Evolutionary conservation across 2,329 filamentous ascomycete genomes (phyloP), one percentile per base, ranked within the genome.

Genomic region (Boeremia lycopersici): DNA sequence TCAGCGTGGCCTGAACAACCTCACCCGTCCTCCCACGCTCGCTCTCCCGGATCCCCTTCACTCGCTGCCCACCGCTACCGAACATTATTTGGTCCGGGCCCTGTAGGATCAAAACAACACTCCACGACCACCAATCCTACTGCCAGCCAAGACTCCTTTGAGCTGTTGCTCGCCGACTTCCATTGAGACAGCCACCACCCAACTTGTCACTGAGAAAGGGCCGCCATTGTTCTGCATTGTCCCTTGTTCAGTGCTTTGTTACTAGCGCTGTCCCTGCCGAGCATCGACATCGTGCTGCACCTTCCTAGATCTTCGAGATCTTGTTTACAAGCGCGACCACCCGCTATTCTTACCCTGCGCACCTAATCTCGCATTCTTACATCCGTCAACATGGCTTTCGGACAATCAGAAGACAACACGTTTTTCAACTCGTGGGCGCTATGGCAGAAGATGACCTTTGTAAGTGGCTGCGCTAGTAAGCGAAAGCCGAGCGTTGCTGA

Each of bases 391-490:
- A 67, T 67, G 64, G 57, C 13, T 43, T 66, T 65, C 41, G 62
- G 61, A 49, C 35, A 62, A 13, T 65, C 58, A 43, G 71, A 71
- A 56, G 65, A 63, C 57, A 69, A 71, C 19, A 57, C 56, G 33
- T 81, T 81, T 71, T 82, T 81, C 63, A 68, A 56, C 17, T 72
- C 61, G 44, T 96, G 91, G 92, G 79, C 84, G 64, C 78, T 95
- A 67, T 96, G 92, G 92, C 86, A 95, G 81, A 87, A 96, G 79
- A 87, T 96, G 86, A 90, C 87, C 48, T 91, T 96, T 78, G 92
- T 96, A 79, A 81, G 89, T 82, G 17, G 28, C 41, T 23, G 12
- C 45, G 25, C 44, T 23, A 35, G 15, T 23, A 40, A 25, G 11
- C 30, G 23, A 47, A 8, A 50, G 23, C 10, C 10, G 15, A 26